Evolutionary conservation across 2,329 filamentous ascomycete genomes (phyloP).

Genomic region (Penicillium brasilianum): DNA sequence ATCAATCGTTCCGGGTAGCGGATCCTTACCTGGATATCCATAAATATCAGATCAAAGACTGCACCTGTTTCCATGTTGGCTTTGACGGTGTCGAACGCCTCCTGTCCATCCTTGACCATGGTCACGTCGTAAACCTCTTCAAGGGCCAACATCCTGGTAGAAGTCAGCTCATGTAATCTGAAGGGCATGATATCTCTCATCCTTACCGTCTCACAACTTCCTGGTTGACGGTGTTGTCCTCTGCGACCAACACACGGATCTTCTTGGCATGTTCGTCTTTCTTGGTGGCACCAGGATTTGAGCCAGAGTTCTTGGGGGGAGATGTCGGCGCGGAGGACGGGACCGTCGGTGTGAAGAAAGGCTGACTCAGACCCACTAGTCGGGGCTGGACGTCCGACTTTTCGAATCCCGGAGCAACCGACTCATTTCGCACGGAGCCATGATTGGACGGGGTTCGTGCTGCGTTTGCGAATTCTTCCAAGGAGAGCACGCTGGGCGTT

Average conservation of each 20-base stretch:
- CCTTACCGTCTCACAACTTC: constrained; percentile 56
- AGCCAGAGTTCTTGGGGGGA: constrained; percentile 37
- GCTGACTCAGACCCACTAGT: constrained; percentile 79
- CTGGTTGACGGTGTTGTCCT: constrained; percentile 72
- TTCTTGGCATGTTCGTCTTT: constrained; percentile 63
- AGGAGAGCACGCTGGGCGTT: constrained; percentile 36
- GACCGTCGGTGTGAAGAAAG: constrained; percentile 65
- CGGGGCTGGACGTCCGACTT: constrained; percentile 71
- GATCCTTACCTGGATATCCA: constrained; percentile 70
- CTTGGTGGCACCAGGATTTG: constrained; percentile 66
- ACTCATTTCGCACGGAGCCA: constrained; percentile 25
- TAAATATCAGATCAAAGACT: constrained; percentile 87
- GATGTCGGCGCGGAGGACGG: constrained; percentile 36
- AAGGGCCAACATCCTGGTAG: constrained; percentile 62
- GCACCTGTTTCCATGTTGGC: constrained; percentile 74
- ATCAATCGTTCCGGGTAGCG: fast-evolving
- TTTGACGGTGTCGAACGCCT: constrained; percentile 85
- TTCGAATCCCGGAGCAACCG: constrained; percentile 52
- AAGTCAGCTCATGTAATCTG: constrained; percentile 4
- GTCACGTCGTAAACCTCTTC: constrained; percentile 71
- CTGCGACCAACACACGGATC: constrained; percentile 81
- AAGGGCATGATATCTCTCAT: background rate
- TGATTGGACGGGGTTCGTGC: constrained; percentile 31
- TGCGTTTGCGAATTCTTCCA: constrained; percentile 34
- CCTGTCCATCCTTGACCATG: constrained; percentile 82